Evolutionary conservation across 768 basidiomycete species (phyloP).

Genomic region (Agaricus sinodeliciosus): DNA sequence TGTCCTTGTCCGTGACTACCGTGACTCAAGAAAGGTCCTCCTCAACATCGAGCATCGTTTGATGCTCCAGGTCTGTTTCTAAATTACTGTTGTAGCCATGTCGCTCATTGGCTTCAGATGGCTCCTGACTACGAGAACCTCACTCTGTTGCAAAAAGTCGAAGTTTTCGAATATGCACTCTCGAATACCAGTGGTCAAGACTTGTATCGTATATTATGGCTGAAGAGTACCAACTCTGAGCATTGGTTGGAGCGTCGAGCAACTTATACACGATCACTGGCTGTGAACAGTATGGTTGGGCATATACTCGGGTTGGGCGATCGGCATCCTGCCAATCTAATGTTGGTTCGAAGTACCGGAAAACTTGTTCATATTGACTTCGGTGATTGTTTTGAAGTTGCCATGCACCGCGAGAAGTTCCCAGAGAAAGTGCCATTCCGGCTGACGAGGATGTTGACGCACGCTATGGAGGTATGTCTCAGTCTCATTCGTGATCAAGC

Average conservation of each 20-base stretch:
- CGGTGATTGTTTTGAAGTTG: constrained; percentile 97
- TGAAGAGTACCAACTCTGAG: constrained; percentile 92
- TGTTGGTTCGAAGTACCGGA: constrained; percentile 86
- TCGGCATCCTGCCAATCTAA: constrained; percentile 91
- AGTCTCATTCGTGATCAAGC: not conserved
- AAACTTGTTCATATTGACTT: constrained; percentile 97
- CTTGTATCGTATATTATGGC: constrained; percentile 92
- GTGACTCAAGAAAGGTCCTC: constrained; percentile 92
- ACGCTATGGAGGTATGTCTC: constrained; percentile 90
- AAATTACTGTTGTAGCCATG: too few relatives aligned
- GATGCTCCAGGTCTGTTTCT: constrained; percentile 89
- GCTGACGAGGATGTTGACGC: constrained; percentile 94
- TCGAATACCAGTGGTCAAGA: constrained; percentile 99
- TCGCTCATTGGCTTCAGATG: constrained; percentile 63
- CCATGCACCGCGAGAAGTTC: constrained; percentile 97
- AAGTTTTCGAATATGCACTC: constrained; percentile 97
- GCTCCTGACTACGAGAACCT: constrained; percentile 97
- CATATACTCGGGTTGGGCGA: constrained; percentile 98
- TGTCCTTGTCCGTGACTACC: constrained; percentile 91
- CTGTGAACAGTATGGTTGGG: constrained; percentile 97
- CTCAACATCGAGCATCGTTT: constrained; percentile 96
- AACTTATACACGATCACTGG: constrained; percentile 92
- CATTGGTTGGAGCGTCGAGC: constrained; percentile 97
- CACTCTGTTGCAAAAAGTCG: constrained; percentile 93
- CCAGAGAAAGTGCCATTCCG: constrained; percentile 99